Conservation (phyloP, 768 basidiomycete species). For the Boletus rufocinnamomeus region DNA sequence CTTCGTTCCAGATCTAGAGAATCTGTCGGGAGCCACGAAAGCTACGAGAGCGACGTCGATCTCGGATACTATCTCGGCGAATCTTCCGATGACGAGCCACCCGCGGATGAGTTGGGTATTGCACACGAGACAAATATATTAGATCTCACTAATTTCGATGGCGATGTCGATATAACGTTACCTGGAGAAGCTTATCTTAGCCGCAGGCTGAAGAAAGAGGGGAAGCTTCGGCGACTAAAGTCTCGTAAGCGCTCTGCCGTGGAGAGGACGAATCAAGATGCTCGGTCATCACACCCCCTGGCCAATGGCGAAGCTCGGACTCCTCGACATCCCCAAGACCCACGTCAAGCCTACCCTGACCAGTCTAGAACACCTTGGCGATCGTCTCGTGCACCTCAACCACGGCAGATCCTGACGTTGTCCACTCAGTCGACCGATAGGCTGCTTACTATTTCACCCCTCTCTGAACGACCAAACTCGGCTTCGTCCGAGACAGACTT, state of each 20-base stretch:
- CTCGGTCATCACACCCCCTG: not conserved
- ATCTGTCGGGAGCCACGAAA: slow-evolving; percentile 35
- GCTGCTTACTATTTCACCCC: slow-evolving; percentile 22
- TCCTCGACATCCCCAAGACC: not conserved
- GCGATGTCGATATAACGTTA: slow-evolving; percentile 60
- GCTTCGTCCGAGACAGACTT: slow-evolving; percentile 17
- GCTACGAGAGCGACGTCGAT: slow-evolving; percentile 41
- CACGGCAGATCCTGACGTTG: not conserved
- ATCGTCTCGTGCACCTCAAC: not conserved
- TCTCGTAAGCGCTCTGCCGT: slow-evolving; percentile 35
- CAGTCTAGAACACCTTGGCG: not conserved
- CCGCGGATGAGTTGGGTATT: slow-evolving; percentile 33
- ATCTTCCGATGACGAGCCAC: slow-evolving; percentile 34
- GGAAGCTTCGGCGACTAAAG: slow-evolving; percentile 54
- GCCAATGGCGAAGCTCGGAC: not conserved
- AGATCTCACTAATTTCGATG: slow-evolving; percentile 78
- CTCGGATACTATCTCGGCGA: slow-evolving; percentile 45
- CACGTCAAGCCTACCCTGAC: slow-evolving; percentile 1
- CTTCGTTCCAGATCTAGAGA: slow-evolving; percentile 21
- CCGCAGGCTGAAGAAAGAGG: slow-evolving; percentile 56
- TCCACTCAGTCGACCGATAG: slow-evolving; percentile 25
- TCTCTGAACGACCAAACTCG: slow-evolving; percentile 19
- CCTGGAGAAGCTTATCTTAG: slow-evolving; percentile 61
- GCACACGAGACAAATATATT: slow-evolving; percentile 53
- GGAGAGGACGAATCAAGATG: slow-evolving; percentile 16